A percentile compares a stretch with the other conserved stretches of the same genome.
These are phyloP conservation scores for Candida smagusa DNA, from an alignment of 1,139 yeast species.

Conservation along the genomic window DNA sequence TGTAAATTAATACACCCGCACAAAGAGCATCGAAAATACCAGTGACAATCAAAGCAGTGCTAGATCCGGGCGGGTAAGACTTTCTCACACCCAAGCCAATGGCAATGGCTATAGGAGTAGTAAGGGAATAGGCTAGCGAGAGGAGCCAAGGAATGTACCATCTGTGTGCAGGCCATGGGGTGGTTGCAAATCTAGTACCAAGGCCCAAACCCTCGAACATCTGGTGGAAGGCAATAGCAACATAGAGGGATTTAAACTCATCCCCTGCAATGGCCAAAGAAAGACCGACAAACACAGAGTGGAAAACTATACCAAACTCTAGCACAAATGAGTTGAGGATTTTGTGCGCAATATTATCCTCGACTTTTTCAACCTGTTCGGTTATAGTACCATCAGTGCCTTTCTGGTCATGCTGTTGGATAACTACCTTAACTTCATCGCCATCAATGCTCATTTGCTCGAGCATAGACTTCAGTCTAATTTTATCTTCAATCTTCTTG, in stretches of 20 bases:
- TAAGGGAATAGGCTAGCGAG: slow-evolving; percentile 28
- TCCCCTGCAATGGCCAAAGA: slow-evolving; percentile 39
- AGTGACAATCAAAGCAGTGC: slow-evolving; percentile 31
- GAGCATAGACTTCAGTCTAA: not conserved
- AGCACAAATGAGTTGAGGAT: slow-evolving; percentile 27
- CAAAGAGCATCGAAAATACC: slow-evolving; percentile 38
- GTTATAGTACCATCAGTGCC: not conserved
- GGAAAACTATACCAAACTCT: slow-evolving; percentile 41
- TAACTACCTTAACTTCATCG: not conserved
- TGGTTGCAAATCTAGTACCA: slow-evolving; percentile 38
- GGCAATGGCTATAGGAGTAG: slow-evolving; percentile 37
- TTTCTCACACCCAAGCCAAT: slow-evolving; percentile 35
- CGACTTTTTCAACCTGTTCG: not conserved
- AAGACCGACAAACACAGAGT: slow-evolving; percentile 40
- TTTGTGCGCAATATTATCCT: slow-evolving; percentile 13
- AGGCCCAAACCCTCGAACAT: slow-evolving; percentile 42
- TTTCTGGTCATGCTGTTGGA: not conserved
- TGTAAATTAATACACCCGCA: slow-evolving; percentile 39
- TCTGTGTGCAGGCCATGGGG: slow-evolving; percentile 32
- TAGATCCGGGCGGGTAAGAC: slow-evolving; percentile 32
- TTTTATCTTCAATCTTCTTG: slow-evolving; percentile 14
- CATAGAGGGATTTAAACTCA: slow-evolving; percentile 32
- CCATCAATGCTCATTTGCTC: not conserved
- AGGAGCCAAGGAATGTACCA: slow-evolving; percentile 33
- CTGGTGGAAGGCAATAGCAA: slow-evolving; percentile 41